Evolutionary conservation across 1,139 yeast genomes (phyloP), one percentile per base, ranked within the genome.

Genomic region (Blastobotrys aristatus): DNA sequence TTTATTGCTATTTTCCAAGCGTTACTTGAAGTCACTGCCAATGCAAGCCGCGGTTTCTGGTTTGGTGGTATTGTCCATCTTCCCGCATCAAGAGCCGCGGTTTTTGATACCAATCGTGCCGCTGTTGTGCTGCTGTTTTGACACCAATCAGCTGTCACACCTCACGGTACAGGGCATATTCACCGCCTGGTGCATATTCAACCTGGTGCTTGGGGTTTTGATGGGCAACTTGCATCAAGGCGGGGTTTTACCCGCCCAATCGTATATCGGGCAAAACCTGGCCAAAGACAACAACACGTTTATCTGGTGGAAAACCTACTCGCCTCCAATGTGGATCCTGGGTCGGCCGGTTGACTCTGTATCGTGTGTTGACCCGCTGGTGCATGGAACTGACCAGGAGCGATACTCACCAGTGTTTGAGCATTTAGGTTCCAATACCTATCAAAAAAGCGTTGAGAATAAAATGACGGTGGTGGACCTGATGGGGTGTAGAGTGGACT

Each of bases 81-180:
- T 88, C 13, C 95, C 95, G 8, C 99, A 94, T 62, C 98, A 94
- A 63, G 99, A 94, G 62, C 72, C 87, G 24, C 71, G 99, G 40
- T 94, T 94, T 63, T 67, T 94, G 41, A 59, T 82, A 0, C 98
- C 98, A 0, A 60, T 83, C 18, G 69, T 85, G 1, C 97, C 97
- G 0, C 67, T 90, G 5, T 63, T 82, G 5, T 78, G 85, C 56
- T 75, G 82, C 47, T 77, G 87, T 52, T 74, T 83, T 53, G 82
- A 80, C 58, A 64, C 54, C 50, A 61, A 56, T 33, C 56, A 37
- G 51, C 41, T 53, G 21, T 49, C 60, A 14, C 43, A 54, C n/a
- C 51, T 53, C 8, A 43, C 51, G 2, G 40, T 31, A 37, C 31
- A 53, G 21, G 48, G 61, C n/a, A 47, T 74, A 17, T 58, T 80